A percentile compares a stretch with the other conserved stretches of the same genome.
Evolutionary conservation across 2,329 filamentous ascomycete species (phyloP).

Genomic region (Beauveria asiatica): DNA sequence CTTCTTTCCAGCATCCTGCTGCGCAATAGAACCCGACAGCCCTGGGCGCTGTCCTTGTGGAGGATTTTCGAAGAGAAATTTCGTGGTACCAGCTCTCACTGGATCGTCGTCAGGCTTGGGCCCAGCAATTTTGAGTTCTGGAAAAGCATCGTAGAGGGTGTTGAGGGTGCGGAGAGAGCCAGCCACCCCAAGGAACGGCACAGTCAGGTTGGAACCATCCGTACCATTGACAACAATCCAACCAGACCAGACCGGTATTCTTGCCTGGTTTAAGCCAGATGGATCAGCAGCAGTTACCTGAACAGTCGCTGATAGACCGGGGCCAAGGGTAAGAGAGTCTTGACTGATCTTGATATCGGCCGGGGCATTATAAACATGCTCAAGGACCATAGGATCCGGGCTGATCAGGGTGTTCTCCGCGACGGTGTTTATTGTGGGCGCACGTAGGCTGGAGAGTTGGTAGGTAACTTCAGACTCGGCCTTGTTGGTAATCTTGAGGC

Average conservation of each 20-base stretch:
- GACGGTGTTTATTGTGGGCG: conserved; percentile 15
- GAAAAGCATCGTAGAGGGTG: not conserved
- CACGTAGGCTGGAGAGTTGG: conserved; percentile 39
- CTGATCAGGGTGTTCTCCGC: not conserved
- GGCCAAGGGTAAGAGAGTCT: conserved; percentile 33
- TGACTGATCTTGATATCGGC: conserved; percentile 35
- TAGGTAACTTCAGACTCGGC: conserved; percentile 42
- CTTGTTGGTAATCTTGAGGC: conserved; percentile 49
- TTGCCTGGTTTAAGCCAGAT: conserved; percentile 19
- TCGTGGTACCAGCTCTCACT: not conserved
- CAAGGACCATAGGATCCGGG: not conserved
- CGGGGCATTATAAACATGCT: conserved; percentile 27
- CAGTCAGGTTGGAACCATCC: conserved; percentile 24
- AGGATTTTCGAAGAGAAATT: not conserved
- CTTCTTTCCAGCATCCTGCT: not conserved
- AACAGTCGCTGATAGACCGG: conserved; percentile 34
- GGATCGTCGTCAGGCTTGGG: not conserved
- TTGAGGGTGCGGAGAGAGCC: conserved; percentile 11
- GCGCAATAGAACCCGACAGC: not conserved
- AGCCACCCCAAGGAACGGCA: conserved; percentile 32
- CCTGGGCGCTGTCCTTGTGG: not conserved
- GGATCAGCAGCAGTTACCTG: conserved; percentile 36
- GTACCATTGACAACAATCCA: conserved; percentile 31
- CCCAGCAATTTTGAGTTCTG: not conserved
- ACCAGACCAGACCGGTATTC: conserved; percentile 34